Percentiles rank a stretch among this genome's conserved stretches.
phyloP scores from a whole-genome alignment of 371 early-diverging fungal species.

The Mortierella sp. region DNA sequence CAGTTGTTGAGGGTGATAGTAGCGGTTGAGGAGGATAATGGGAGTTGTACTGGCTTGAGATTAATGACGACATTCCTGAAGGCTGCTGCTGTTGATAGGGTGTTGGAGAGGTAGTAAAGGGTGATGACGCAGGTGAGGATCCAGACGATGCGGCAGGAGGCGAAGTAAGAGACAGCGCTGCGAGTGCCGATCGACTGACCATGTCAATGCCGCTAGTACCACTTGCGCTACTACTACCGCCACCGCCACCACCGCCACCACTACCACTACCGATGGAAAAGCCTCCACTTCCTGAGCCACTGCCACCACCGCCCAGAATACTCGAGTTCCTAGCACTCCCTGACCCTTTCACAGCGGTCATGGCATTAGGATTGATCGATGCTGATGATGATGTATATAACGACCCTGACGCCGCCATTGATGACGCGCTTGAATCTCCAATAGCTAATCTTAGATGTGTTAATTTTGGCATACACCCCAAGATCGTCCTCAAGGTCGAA shows the following conservation, averaged over 20 bases:
- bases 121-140: slow-evolving; percentile 2
- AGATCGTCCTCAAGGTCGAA: slow-evolving; percentile 43
- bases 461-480: slow-evolving; percentile 49
- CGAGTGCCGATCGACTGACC: slow-evolving; percentile 19
- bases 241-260: background rate
- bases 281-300: background rate
- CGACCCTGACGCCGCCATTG: background rate
- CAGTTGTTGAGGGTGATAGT: slow-evolving; percentile 1
- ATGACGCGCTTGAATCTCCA: slow-evolving; percentile 29
- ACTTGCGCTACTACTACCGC: background rate
- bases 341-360: background rate
- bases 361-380: background rate
- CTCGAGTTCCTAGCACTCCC: slow-evolving; percentile 21
- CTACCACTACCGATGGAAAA: background rate
- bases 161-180: slow-evolving; percentile 18
- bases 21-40: slow-evolving; percentile 13
- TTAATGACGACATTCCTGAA: slow-evolving; percentile 11
- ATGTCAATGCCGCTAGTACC: slow-evolving; percentile 5
- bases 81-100: background rate
- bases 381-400: background rate
- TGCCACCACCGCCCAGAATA: background rate
- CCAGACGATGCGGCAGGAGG: slow-evolving; percentile 7
- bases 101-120: slow-evolving; percentile 10
- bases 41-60: background rate
- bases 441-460: slow-evolving; percentile 48